Percentiles rank a stretch among this genome's conserved stretches.
Evolutionary conservation across 2,329 filamentous ascomycete species (phyloP).

Genomic region (Tolypocladium amazonense): DNA sequence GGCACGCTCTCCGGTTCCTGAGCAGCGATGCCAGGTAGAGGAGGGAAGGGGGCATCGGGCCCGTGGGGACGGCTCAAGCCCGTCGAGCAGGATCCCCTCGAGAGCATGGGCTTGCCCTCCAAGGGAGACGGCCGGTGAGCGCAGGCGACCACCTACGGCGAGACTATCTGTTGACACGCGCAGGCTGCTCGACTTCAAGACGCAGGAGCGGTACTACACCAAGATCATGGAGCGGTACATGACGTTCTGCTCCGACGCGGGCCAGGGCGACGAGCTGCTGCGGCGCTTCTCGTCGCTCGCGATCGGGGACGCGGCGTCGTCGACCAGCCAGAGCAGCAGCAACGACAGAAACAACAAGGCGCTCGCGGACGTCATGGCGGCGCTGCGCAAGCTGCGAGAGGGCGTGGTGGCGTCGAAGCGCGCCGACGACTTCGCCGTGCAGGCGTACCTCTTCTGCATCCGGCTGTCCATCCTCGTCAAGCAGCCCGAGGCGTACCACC

Average conservation of each 20-base stretch:
- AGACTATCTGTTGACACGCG: background rate
- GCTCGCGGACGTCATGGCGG: slow-evolving; percentile 65
- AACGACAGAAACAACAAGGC: slow-evolving; percentile 39
- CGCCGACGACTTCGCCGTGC: slow-evolving; percentile 70
- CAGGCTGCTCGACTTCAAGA: slow-evolving; percentile 63
- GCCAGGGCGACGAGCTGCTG: slow-evolving; percentile 62
- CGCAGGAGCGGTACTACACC: slow-evolving; percentile 77
- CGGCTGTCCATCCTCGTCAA: slow-evolving; percentile 70
- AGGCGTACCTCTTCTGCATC: slow-evolving; percentile 86
- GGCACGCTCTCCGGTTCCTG: background rate
- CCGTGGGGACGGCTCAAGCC: slow-evolving; percentile 66
- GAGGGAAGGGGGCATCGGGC: slow-evolving; percentile 30
- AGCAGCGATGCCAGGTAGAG: slow-evolving; percentile 11
- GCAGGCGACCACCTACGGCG: too few species aligned
- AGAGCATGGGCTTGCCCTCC: slow-evolving; percentile 74
- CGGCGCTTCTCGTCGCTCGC: slow-evolving; percentile 60
- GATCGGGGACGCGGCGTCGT: slow-evolving; percentile 1
- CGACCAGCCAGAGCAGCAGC: too few species aligned
- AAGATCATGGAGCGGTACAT: slow-evolving; percentile 84
- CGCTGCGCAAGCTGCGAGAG: slow-evolving; percentile 86
- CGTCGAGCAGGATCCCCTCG: slow-evolving; percentile 63
- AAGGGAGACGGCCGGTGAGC: slow-evolving; percentile 78
- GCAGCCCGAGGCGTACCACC: slow-evolving; percentile 82
- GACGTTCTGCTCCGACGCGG: slow-evolving; percentile 70
- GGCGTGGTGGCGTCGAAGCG: slow-evolving; percentile 72